Evolutionary conservation across 371 early-diverging fungal species (phyloP), one percentile per base, ranked within the genome.

Genomic region (Rhizopus arrhizus): DNA sequence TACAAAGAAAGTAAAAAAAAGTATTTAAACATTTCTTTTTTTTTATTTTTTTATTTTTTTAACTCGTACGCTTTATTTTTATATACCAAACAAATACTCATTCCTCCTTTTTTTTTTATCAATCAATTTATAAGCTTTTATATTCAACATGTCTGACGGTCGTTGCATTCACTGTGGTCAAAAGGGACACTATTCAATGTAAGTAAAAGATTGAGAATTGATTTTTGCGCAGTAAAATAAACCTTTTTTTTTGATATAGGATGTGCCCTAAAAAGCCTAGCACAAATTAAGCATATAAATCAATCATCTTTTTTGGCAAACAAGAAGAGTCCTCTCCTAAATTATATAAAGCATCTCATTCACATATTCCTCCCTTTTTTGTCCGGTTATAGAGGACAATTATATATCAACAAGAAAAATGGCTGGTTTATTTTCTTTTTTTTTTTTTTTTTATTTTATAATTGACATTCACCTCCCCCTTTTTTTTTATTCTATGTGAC

Each of bases 151-250:
- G 75, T 77, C 78, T 69, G 78, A 77, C 74, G 78, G 78, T 72
- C 70, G 78, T 54, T 77, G 78, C 54, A 72, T 77, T 54, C 78
- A 77, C 53, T 77, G 74, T 67, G 78, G 74, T 61, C 65, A 70
- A 66, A 74, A 72, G 58, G 78, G 78, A 35, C 78, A 77, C 56
- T 77, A 77, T 52, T 74, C 74, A 15, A 74, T 77, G 77, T 77
- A 77, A 63, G 74, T 62, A 54, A 22, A 22, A 22, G 22, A 22
- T 22, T 22, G 22, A 22, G 22, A 22, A 22, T 22, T 22, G 22
- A 22, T 22, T 22, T 22, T 22, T 22, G 22, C 22, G 22, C 22
- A 22, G 22, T 22, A 22, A 22, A 22, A 22, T 22, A 22, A 22
- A 43, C 22, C 35, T 49, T 22, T 40, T 31, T 46, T 15, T 38